A percentile compares a stretch with the other conserved stretches of the same genome.
phyloP scores from a whole-genome alignment of 2,329 filamentous ascomycete species.

The Grosmannia clavigera region DNA sequence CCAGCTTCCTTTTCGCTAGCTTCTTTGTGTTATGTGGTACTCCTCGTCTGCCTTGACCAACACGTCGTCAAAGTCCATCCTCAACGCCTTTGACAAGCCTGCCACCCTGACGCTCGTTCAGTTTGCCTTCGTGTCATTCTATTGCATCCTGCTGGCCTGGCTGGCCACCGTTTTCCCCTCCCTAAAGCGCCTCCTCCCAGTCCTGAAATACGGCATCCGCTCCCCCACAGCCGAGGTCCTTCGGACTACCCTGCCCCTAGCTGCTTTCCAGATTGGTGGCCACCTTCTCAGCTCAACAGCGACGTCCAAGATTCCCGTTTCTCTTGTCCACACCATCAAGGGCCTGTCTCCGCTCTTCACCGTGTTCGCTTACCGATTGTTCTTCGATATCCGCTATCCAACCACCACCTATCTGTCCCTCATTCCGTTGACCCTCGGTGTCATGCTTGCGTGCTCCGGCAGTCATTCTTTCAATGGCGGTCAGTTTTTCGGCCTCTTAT shows the following conservation, averaged over 20 bases:
- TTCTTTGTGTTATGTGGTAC: slow-evolving; percentile 86
- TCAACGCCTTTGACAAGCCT: slow-evolving; percentile 81
- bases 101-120: slow-evolving; percentile 86
- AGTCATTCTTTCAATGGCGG: slow-evolving; percentile 58
- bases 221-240: slow-evolving; percentile 72
- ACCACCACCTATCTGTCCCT: slow-evolving; percentile 77
- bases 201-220: slow-evolving; percentile 73
- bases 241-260: slow-evolving; percentile 76
- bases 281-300: slow-evolving; percentile 91
- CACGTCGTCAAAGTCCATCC: slow-evolving; percentile 92
- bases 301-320: slow-evolving; percentile 89
- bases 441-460: slow-evolving; percentile 90
- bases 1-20: slow-evolving; percentile 30
- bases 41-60: slow-evolving; percentile 91
- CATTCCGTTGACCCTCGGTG: slow-evolving; percentile 84
- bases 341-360: slow-evolving; percentile 92
- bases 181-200: slow-evolving; percentile 60
- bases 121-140: slow-evolving; percentile 83
- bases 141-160: slow-evolving; percentile 71
- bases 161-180: slow-evolving; percentile 60
- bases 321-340: slow-evolving; percentile 96
- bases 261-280: slow-evolving; percentile 83
- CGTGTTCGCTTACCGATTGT: slow-evolving; percentile 78
- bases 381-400: slow-evolving; percentile 84
- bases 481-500: slow-evolving; percentile 80